phyloP scores from a whole-genome alignment of 2,329 filamentous ascomycete species.

The Phialocephala subalpina region DNA sequence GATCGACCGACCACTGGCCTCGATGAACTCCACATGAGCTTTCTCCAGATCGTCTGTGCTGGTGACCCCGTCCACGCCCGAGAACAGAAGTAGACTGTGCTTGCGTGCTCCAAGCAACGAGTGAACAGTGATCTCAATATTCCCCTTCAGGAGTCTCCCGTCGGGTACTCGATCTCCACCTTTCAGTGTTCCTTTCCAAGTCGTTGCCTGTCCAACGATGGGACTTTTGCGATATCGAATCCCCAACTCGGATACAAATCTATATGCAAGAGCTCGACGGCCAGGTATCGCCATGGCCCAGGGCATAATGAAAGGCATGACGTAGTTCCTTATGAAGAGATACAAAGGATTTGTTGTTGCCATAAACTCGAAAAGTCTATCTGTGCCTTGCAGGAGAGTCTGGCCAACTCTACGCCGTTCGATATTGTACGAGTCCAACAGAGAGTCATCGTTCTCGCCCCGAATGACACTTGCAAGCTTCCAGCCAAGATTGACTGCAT shows the following conservation, averaged over 20 bases:
- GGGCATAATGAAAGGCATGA: constrained; percentile 50
- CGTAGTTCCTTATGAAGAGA: constrained; percentile 48
- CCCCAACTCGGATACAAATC: constrained; percentile 51
- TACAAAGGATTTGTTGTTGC: constrained; percentile 47
- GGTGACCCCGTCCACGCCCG: not conserved
- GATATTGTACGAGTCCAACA: constrained; percentile 56
- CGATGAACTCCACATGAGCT: constrained; percentile 27
- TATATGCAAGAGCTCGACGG: constrained; percentile 39
- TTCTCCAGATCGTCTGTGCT: constrained; percentile 20
- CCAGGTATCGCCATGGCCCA: constrained; percentile 40
- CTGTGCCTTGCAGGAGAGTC: constrained; percentile 51
- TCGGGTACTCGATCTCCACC: constrained; percentile 58
- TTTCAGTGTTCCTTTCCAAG: constrained; percentile 47
- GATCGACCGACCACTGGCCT: constrained; percentile 20
- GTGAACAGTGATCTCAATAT: constrained; percentile 16
- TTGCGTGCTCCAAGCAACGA: constrained; percentile 4
- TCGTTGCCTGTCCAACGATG: constrained; percentile 46
- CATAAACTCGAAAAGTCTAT: constrained; percentile 50
- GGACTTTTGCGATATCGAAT: constrained; percentile 52
- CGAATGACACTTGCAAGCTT: constrained; percentile 49
- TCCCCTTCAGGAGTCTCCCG: constrained; percentile 37
- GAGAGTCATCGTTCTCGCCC: constrained; percentile 41
- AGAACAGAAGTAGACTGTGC: constrained; percentile 3
- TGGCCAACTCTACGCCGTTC: constrained; percentile 57
- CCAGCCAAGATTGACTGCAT: constrained; percentile 47